Conservation (phyloP, 2,329 filamentous ascomycete species). For the Furcasterigmium sp. region DNA sequence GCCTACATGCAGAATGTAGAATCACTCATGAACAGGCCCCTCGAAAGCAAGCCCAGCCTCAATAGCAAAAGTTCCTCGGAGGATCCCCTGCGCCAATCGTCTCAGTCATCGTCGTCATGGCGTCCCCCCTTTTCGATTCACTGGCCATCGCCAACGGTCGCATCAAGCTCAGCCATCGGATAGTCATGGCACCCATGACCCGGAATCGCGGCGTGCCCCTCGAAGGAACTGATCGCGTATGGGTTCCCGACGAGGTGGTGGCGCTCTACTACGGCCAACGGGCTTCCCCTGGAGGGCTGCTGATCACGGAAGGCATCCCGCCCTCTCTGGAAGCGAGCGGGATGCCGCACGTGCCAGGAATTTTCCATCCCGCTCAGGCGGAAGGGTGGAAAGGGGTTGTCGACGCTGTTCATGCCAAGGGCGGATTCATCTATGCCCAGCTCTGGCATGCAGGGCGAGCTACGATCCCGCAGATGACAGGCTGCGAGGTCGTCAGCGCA, state of each 20-base stretch:
- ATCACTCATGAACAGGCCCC: too few species aligned
- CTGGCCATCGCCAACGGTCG: slow-evolving; percentile 4
- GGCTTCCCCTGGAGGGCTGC: slow-evolving; percentile 31
- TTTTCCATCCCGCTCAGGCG: slow-evolving; percentile 48
- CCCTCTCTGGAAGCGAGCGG: slow-evolving; percentile 12
- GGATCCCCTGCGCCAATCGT: too few species aligned
- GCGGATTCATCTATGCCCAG: slow-evolving; percentile 52
- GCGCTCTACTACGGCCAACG: slow-evolving; percentile 19
- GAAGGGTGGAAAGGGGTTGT: slow-evolving; percentile 53
- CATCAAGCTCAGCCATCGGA: slow-evolving; percentile 10
- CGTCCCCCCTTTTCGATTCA: neutral
- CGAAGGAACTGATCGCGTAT: slow-evolving; percentile 4
- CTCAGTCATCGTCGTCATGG: too few species aligned
- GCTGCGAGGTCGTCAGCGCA: slow-evolving; percentile 7
- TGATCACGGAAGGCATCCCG: slow-evolving; percentile 53
- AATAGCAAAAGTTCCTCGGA: too few species aligned
- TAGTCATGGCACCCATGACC: slow-evolving; percentile 12
- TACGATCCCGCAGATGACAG: slow-evolving; percentile 13
- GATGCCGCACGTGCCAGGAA: slow-evolving; percentile 44
- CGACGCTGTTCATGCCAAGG: slow-evolving; percentile 53
- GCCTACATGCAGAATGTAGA: too few species aligned
- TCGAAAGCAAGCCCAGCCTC: too few species aligned
- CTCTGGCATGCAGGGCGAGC: slow-evolving; percentile 55
- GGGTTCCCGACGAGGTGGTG: neutral
- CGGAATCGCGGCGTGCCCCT: slow-evolving; percentile 10